phyloP scores from a whole-genome alignment of 2,329 filamentous ascomycete species.

The Cladorrhinum sp. region DNA sequence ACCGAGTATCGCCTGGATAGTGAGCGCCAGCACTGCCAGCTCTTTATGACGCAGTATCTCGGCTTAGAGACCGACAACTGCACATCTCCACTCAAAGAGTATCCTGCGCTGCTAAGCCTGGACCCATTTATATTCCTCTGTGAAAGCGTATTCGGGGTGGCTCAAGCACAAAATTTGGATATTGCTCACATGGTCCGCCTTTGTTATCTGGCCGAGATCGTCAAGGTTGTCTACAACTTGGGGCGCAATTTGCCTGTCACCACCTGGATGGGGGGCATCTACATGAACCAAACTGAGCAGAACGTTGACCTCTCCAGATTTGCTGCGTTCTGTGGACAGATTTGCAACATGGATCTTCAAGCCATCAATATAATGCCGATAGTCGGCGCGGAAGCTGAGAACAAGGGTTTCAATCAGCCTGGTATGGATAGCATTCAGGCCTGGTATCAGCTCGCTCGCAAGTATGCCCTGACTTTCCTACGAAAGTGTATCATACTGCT shows the following conservation, averaged over 20 bases:
- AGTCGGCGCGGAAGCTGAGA: conserved; percentile 33
- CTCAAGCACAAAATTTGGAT: conserved; percentile 66
- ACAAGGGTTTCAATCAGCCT: conserved; percentile 54
- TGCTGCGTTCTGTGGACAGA: conserved; percentile 51
- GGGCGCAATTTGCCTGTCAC: conserved; percentile 51
- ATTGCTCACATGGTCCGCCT: conserved; percentile 77
- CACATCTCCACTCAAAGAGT: conserved; percentile 44
- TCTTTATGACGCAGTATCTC: conserved; percentile 64
- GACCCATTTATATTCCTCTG: conserved; percentile 80
- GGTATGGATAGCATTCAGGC: conserved; percentile 52
- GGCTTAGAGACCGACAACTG: conserved; percentile 41
- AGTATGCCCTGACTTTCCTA: conserved; percentile 86
- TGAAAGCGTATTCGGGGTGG: conserved; percentile 70
- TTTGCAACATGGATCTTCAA: conserved; percentile 46
- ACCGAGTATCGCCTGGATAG: conserved; percentile 66
- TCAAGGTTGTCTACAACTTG: conserved; percentile 70
- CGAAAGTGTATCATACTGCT: conserved; percentile 82
- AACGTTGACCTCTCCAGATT: conserved; percentile 53
- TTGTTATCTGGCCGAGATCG: conserved; percentile 87
- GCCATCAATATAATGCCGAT: conserved; percentile 29
- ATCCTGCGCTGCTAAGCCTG: conserved; percentile 59
- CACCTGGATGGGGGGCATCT: conserved; percentile 47
- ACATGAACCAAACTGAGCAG: conserved; percentile 39
- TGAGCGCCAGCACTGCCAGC: conserved; percentile 69
- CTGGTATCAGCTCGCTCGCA: conserved; percentile 63